phyloP scores from a whole-genome alignment of 2,329 filamentous ascomycete genomes.

The Colletotrichum agaves region DNA sequence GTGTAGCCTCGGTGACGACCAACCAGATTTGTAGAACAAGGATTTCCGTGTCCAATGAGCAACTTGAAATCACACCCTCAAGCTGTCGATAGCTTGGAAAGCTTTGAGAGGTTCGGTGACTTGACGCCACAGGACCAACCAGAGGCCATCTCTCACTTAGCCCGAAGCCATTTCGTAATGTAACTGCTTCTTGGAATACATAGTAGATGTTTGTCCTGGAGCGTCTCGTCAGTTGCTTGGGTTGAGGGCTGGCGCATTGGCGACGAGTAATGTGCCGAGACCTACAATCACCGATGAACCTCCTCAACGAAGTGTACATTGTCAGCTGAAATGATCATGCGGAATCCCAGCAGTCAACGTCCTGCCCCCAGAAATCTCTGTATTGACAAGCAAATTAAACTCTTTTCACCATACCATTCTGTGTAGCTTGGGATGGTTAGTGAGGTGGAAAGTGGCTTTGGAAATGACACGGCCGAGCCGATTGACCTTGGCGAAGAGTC shows the following conservation, averaged over 20 bases:
- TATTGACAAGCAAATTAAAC: background rate
- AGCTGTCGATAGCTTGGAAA: conserved; percentile 1
- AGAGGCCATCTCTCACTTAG: conserved; percentile 6
- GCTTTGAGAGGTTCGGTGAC: conserved; percentile 30
- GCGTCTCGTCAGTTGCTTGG: conserved; percentile 1
- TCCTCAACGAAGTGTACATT: background rate
- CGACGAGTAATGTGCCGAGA: conserved; percentile 17
- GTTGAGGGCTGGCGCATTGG: background rate
- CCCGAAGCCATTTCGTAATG: background rate
- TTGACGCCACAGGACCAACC: conserved; percentile 9
- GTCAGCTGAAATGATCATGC: conserved; percentile 3
- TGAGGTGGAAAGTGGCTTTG: conserved; percentile 13
- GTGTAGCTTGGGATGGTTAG: background rate
- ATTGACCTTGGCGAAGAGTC: background rate
- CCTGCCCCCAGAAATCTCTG: background rate
- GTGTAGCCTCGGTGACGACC: conserved; percentile 5
- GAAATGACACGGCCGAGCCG: conserved; percentile 13
- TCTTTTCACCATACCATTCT: background rate
- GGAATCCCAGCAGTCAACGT: background rate
- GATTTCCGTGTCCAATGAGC: conserved; percentile 15
- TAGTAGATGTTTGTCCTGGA: too few species aligned
- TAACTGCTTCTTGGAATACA: background rate
- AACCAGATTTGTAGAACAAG: conserved; percentile 22
- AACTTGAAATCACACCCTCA: conserved; percentile 22
- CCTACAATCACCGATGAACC: background rate